A percentile compares a stretch with the other conserved stretches of the same genome.
phyloP scores from a whole-genome alignment of 208 protist genomes.

The Crithidia bombi region DNA sequence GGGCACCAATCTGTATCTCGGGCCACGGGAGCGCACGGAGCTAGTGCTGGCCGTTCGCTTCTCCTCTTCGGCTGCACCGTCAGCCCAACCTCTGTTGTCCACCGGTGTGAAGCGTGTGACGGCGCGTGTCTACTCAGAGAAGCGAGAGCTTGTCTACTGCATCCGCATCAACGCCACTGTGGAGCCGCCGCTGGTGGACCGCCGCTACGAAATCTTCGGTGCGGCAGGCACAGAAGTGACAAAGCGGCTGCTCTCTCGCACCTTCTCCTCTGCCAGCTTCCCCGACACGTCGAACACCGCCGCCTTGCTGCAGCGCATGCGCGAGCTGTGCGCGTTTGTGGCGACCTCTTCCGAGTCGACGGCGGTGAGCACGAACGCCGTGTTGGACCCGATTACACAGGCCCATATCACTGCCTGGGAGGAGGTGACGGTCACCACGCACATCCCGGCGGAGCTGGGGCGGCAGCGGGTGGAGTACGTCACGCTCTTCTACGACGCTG shows the following conservation, averaged over 20 bases:
- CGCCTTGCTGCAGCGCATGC: constrained; percentile 69
- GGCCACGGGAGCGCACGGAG: constrained; percentile 60
- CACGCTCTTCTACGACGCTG: constrained; percentile 76
- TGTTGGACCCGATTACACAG: constrained; percentile 88
- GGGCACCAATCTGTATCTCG: constrained; percentile 56
- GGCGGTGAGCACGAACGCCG: constrained; percentile 65
- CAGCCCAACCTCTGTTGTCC: neutral
- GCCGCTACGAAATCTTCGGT: constrained; percentile 86
- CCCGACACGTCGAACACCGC: constrained; percentile 38
- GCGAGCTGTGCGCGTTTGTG: constrained; percentile 63
- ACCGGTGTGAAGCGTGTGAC: constrained; percentile 24
- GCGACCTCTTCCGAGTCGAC: constrained; percentile 51
- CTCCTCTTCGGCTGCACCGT: constrained; percentile 2
- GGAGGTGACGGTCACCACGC: constrained; percentile 68
- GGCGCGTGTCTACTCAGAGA: constrained; percentile 67
- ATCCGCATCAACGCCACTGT: constrained; percentile 66
- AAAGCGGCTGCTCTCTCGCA: constrained; percentile 69
- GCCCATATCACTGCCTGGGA: constrained; percentile 84
- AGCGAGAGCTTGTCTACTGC: constrained; percentile 66
- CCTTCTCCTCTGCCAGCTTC: constrained; percentile 67
- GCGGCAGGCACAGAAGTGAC: constrained; percentile 56
- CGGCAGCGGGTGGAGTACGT: constrained; percentile 80
- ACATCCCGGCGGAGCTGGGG: constrained; percentile 45
- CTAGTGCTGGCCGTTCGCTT: constrained; percentile 66
- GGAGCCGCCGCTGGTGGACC: constrained; percentile 73